A percentile compares a stretch with the other conserved stretches of the same genome.
Conservation (phyloP, 2,329 filamentous ascomycete genomes). For the Colletotrichum orbiculare region DNA sequence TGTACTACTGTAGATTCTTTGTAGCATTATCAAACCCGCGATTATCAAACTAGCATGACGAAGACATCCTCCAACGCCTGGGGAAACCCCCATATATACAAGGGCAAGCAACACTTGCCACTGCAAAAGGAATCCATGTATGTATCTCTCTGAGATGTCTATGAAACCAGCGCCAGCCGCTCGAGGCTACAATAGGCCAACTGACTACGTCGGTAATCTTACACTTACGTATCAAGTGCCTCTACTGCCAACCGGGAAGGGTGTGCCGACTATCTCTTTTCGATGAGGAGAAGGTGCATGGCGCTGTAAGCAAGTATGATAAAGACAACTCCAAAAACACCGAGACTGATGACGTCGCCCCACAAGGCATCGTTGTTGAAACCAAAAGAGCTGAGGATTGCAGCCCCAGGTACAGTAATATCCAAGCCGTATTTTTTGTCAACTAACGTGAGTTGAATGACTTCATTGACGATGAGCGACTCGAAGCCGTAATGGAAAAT, state of each 20-base stretch:
- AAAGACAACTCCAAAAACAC: conserved; percentile 83
- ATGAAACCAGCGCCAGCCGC: conserved; percentile 30
- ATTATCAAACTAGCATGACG: conserved; percentile 21
- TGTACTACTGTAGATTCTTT: conserved; percentile 35
- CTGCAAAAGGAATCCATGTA: conserved; percentile 21
- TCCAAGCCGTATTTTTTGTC: conserved; percentile 97
- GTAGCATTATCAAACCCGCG: conserved; percentile 36
- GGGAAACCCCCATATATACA: conserved; percentile 26
- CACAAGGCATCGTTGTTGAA: conserved; percentile 90
- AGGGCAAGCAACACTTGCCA: conserved; percentile 19
- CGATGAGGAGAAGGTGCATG: conserved; percentile 93
- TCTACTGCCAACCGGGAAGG: neutral
- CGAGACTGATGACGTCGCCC: conserved; percentile 84
- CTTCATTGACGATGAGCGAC: conserved; percentile 96
- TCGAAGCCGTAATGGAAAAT: conserved; percentile 99
- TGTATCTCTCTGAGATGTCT: conserved; percentile 29
- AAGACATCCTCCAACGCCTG: conserved; percentile 27
- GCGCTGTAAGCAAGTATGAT: conserved; percentile 88
- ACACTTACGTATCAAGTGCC: conserved; percentile 27
- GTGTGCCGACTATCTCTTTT: conserved; percentile 73
- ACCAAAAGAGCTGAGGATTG: conserved; percentile 93
- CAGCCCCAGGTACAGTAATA: conserved; percentile 94
- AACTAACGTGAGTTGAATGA: conserved; percentile 86
- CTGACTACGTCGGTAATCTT: conserved; percentile 25
- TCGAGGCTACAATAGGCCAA: conserved; percentile 1